Evolutionary conservation across 495 filamentous ascomycete species (phyloP).

Genomic region (Penicillium fimorum): DNA sequence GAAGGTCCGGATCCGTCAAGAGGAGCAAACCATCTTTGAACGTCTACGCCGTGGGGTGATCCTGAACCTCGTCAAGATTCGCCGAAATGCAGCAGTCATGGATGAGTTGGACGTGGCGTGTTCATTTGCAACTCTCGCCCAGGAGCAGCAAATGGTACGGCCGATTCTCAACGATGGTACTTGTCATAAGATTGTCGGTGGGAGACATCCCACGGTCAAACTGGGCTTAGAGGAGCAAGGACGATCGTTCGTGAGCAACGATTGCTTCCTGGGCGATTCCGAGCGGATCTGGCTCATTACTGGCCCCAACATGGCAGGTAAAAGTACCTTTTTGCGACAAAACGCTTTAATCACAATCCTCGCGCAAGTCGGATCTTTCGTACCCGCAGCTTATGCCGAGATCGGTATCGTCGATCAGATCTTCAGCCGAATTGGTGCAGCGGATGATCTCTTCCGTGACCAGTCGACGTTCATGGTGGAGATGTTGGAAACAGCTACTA

Average conservation of each 20-base stretch:
- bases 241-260: conserved; percentile 79
- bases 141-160: conserved; percentile 68
- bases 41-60: conserved; percentile 72
- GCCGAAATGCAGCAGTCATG: conserved; percentile 82
- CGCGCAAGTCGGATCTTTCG: conserved; percentile 87
- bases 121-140: conserved; percentile 75
- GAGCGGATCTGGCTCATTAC: conserved; percentile 86
- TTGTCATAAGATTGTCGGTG: conserved; percentile 69
- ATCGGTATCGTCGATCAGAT: conserved; percentile 89
- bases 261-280: conserved; percentile 70
- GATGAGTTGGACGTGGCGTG: conserved; percentile 89
- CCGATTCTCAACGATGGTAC: conserved; percentile 63
- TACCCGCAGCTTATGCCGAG: conserved; percentile 80
- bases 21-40: conserved; percentile 74
- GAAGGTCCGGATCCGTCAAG: conserved; percentile 70
- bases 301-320: conserved; percentile 98
- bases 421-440: conserved; percentile 88
- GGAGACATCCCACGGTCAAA: conserved; percentile 88
- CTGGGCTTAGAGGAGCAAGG: conserved; percentile 75
- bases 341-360: conserved; percentile 92
- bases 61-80: conserved; percentile 72
- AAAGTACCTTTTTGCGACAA: conserved; percentile 91
- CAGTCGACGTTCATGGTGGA: conserved; percentile 90
- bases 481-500: conserved; percentile 55
- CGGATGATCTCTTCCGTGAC: conserved; percentile 86